Base-by-base conservation (phyloP, 192 early-diverging fungal genomes). In the Haplosporangium gracile region DNA sequence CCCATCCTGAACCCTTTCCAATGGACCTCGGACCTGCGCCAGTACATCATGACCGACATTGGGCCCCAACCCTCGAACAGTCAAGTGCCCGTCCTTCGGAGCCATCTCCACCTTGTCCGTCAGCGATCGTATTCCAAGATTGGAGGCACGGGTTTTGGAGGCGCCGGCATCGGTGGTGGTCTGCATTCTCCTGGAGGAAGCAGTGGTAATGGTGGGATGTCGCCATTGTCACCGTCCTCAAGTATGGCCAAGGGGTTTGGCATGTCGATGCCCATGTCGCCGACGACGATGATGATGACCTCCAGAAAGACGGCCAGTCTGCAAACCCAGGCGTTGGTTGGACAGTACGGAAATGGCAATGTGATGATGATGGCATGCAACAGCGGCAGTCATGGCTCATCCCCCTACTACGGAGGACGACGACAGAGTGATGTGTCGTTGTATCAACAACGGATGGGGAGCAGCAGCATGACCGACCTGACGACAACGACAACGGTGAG, bases 41-140 rank as follows among this genome's bases (percentile, higher is more conserved):
- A 86, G 45, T 81, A 80, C 22, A 86, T 86, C 70, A 80, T 86
- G 78, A 72, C 83, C 16, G 83, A 86, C 40, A 86, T 86, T 49
- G 84, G 84, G 71, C 84, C 84, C 2, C 84, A 86, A 22, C 84
- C 84, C 8, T 74, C 75, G 18, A 86, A 86, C 43, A 80, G 78
- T 9, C 70, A 77, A 24, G 78, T 86, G 2, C 84, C 76, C 10
- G 45, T 38, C 8, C 75, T 86, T 5, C 26, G 74, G 34, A 81
- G 45, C 43, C 79, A 74, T n/a, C 3, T 68, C 24, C 36, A 73
- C 9, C 63, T 80, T 2, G 65, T 70, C 22, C 74, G 83, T n/a
- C 83, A 70, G 34, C 53, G 78, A 20, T 80, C 83, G 1, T 71
- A 85, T 29, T 85, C 83, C 45, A 85, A 79, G 32, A 72, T 80